Conservation (phyloP, 2,329 filamentous ascomycete genomes). For the Botryosphaeria agaves region DNA sequence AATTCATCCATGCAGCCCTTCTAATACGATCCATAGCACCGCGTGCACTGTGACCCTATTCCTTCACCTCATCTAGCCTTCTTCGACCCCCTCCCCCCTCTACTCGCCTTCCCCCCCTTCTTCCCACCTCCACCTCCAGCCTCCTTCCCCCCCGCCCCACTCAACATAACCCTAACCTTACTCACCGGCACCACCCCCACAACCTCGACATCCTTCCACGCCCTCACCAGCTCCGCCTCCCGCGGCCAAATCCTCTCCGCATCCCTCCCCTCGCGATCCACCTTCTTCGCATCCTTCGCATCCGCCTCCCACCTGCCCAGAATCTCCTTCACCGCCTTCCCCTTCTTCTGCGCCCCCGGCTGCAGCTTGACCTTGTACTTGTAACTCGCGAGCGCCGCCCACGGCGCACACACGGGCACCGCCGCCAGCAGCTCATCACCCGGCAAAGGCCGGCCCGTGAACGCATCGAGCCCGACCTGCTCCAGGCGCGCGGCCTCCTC, state of each 20-base stretch:
- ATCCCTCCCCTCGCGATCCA: slow-evolving; percentile 29
- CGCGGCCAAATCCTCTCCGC: slow-evolving; percentile 66
- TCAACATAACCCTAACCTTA: slow-evolving; percentile 65
- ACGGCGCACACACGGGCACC: slow-evolving; percentile 45
- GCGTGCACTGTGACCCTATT: too few relatives aligned
- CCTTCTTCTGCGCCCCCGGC: slow-evolving; percentile 78
- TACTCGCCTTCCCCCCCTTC: slow-evolving; percentile 16
- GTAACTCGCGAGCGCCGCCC: slow-evolving; percentile 46
- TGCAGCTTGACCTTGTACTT: slow-evolving; percentile 96
- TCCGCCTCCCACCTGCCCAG: slow-evolving; percentile 63
- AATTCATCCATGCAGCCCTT: too few relatives aligned
- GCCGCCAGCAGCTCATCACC: slow-evolving; percentile 67
- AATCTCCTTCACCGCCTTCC: slow-evolving; percentile 84
- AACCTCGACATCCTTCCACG: slow-evolving; percentile 65
- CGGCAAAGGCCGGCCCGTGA: slow-evolving; percentile 60
- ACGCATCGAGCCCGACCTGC: slow-evolving; percentile 43
- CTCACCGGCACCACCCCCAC: slow-evolving; percentile 66
- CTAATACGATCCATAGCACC: too few relatives aligned
- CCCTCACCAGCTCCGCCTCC: slow-evolving; percentile 72
- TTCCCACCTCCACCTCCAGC: slow-evolving; percentile 13
- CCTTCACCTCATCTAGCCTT: neutral
- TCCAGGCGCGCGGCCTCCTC: slow-evolving; percentile 31
- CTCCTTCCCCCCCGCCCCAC: slow-evolving; percentile 32
- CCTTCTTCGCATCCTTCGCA: slow-evolving; percentile 28
- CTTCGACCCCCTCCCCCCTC: neutral